Evolutionary conservation across 1,139 yeast genomes (phyloP).

Genomic region (Nakaseomyces kungkrabaensis): DNA sequence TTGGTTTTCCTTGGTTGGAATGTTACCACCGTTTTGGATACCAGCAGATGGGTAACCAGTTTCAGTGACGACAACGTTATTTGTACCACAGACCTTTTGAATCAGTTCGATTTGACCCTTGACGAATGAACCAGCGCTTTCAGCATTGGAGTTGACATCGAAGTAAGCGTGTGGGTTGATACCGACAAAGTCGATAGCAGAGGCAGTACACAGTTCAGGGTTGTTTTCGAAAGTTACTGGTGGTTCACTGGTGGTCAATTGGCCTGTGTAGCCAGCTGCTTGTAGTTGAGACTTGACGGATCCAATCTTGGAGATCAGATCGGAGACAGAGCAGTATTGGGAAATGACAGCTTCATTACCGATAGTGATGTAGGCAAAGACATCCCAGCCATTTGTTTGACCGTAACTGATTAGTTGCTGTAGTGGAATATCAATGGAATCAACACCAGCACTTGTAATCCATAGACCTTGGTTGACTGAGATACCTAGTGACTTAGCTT

Average conservation of each 20-base stretch:
- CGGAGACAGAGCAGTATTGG: slow-evolving; percentile 47
- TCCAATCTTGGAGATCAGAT: slow-evolving; percentile 52
- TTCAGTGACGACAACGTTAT: slow-evolving; percentile 55
- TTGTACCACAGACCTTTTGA: slow-evolving; percentile 41
- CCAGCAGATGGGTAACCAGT: slow-evolving; percentile 88
- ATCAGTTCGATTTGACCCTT: slow-evolving; percentile 48
- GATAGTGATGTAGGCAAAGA: slow-evolving; percentile 63
- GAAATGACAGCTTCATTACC: slow-evolving; percentile 80
- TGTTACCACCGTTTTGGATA: slow-evolving; percentile 55
- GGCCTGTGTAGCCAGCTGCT: slow-evolving; percentile 65
- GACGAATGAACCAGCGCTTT: slow-evolving; percentile 64
- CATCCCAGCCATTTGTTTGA: slow-evolving; percentile 51
- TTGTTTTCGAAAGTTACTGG: slow-evolving; percentile 56
- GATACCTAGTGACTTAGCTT: slow-evolving; percentile 48
- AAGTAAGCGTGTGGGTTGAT: slow-evolving; percentile 84
- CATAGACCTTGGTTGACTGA: slow-evolving; percentile 81
- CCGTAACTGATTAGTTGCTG: slow-evolving; percentile 41
- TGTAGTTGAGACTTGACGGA: slow-evolving; percentile 49
- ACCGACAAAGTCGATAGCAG: slow-evolving; percentile 70
- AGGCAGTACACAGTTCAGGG: slow-evolving; percentile 57
- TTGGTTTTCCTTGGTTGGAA: slow-evolving; percentile 66
- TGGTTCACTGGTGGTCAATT: slow-evolving; percentile 78
- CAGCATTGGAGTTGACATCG: slow-evolving; percentile 50
- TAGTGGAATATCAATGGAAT: slow-evolving; percentile 56
- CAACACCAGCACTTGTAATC: slow-evolving; percentile 56